Base-by-base conservation (phyloP, 1,284 basidiomycete genomes). In the Leccinum variabile region DNA sequence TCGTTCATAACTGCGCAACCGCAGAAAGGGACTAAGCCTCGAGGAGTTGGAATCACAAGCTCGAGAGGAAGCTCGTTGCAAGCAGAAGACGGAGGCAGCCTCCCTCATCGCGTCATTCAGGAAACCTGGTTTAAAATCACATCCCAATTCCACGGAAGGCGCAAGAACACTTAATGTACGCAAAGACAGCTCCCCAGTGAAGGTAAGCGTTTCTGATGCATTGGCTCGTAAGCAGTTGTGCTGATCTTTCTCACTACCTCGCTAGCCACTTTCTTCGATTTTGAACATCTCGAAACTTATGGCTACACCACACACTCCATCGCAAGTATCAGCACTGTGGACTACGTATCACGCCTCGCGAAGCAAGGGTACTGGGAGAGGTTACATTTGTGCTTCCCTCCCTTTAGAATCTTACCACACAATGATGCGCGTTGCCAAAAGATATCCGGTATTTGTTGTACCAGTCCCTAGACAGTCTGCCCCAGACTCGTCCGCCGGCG, bases 331-430 rank as follows among this genome's bases (percentile, higher is more conserved):
- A 4, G 82, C 88, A 1, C 81, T 97, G 1, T 97, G 95, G 95
- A 91, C 86, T n/a, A 84, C 90, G 0, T 97, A 95, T 71, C 95
- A 97, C 75, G 84, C 87, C 16, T 86, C 90, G 3, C 86, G 90
- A 25, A 86, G 87, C 11, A 81, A 84, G 14, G 89, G 92, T 0
- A 89, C 91, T 0, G 89, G 94, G 8, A 84, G 88, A 54, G 92
- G 93, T 7, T 94, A 84, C 73, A 82, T 97, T 18, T 95, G 89
- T 63, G 95, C 95, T 0, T 81, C 87, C 3, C 81, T 97, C 11
- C 88, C 94, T 0, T 67, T 88, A 53, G 80, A 82, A 5, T 83
- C 85, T n/a, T 97, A 97, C 77, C 72, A 82, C 41, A 82, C 83
- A 65, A 91, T 98, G 89, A 71, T 85, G 25, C 68, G 70, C 22